Percentiles rank a stretch among this genome's conserved stretches.
phyloP scores from a whole-genome alignment of 768 basidiomycete genomes.

The Rickenella mellea region DNA sequence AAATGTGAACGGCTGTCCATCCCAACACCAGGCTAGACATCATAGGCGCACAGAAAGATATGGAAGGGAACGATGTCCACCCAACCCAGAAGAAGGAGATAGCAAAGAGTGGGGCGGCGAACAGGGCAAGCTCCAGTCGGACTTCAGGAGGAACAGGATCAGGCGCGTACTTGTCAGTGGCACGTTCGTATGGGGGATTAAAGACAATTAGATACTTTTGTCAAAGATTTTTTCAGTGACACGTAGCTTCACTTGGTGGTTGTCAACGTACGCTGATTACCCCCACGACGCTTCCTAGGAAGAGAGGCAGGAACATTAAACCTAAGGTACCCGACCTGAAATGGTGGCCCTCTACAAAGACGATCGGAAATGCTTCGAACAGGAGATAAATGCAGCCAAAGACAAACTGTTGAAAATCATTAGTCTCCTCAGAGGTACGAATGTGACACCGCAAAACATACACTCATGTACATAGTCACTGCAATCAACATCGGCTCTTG shows the following conservation, averaged over 20 bases:
- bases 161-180: conserved; percentile 11
- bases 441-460: background rate
- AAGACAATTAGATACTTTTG: background rate
- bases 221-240: too few species aligned
- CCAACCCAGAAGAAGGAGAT: conserved; percentile 14
- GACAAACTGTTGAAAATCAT: conserved; percentile 4
- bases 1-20: background rate
- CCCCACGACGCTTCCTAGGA: conserved; percentile 10
- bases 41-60: conserved; percentile 5
- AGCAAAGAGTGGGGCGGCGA: conserved; percentile 9
- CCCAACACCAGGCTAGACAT: background rate
- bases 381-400: conserved; percentile 11
- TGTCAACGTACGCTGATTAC: conserved; percentile 1
- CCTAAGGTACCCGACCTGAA: conserved; percentile 12
- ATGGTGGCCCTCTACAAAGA: conserved; percentile 9
- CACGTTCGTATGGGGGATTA: background rate
- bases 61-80: conserved; percentile 5
- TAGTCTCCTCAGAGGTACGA: background rate
- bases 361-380: conserved; percentile 11
- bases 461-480: conserved; percentile 18
- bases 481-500: conserved; percentile 21
- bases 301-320: conserved; percentile 14
- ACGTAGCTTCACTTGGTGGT: too few species aligned
- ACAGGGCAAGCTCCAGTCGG: conserved; percentile 9
- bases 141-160: conserved; percentile 15